phyloP scores from a whole-genome alignment of 176 grass and related monocot genomes.

The Tuctoria greenei region DNA sequence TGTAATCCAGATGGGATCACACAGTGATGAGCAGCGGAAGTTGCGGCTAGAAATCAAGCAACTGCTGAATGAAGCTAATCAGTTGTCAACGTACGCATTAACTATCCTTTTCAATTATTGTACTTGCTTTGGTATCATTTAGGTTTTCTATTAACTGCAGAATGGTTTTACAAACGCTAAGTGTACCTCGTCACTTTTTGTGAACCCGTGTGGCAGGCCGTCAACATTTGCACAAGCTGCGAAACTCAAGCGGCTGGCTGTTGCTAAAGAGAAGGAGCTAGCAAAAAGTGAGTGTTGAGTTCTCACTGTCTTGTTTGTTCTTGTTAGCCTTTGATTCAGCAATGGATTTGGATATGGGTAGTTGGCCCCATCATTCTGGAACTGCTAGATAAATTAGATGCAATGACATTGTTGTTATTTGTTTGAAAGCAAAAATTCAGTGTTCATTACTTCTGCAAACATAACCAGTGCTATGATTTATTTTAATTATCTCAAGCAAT shows the following conservation, averaged over 20 bases:
- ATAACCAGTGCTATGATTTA: neutral
- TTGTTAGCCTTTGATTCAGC: neutral
- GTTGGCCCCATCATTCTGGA: neutral
- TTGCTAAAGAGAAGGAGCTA: conserved; percentile 80
- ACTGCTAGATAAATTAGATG: neutral
- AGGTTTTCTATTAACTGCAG: neutral
- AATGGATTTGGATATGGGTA: neutral
- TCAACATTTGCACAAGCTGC: conserved; percentile 96
- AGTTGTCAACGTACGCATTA: conserved; percentile 65
- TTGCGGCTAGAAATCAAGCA: conserved; percentile 69
- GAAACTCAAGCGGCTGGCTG: conserved; percentile 78
- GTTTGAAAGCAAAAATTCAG: neutral
- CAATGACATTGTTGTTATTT: neutral
- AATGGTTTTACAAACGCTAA: neutral
- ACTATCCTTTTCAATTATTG: neutral
- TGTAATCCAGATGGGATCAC: conserved; percentile 59
- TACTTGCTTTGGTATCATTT: neutral
- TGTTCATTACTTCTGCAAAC: neutral
- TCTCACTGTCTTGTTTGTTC: neutral
- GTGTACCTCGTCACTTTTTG: neutral
- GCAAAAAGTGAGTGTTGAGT: conserved; percentile 50
- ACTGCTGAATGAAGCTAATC: conserved; percentile 67
- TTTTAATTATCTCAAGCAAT: neutral
- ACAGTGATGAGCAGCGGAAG: conserved; percentile 58
- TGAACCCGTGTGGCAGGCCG: conserved; percentile 53